Conservation (phyloP, 2,329 filamentous ascomycete genomes). For the Fusarium pseudocircinatum region DNA sequence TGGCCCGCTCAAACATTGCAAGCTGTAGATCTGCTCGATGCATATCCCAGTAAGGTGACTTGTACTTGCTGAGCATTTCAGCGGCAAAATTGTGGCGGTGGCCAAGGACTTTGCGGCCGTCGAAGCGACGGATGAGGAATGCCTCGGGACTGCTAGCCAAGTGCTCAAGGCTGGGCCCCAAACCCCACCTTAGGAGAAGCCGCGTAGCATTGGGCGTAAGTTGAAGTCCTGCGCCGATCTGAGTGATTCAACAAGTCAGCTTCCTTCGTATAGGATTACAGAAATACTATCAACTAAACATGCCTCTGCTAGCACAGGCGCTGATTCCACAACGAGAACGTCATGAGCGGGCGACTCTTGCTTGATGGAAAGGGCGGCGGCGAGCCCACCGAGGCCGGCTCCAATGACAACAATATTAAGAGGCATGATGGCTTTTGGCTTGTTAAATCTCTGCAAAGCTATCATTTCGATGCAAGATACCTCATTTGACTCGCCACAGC, state of each 20-base stretch:
- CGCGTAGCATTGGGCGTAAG: neutral
- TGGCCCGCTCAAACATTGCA: neutral
- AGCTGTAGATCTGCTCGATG: constrained; percentile 16
- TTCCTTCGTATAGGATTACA: neutral
- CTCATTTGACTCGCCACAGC: neutral
- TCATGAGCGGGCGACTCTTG: constrained; percentile 1
- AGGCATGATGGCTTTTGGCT: neutral
- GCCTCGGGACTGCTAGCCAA: constrained; percentile 3
- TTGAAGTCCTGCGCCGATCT: neutral
- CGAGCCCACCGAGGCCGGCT: neutral
- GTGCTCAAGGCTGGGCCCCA: neutral
- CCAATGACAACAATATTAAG: constrained; percentile 10
- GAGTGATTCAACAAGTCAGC: neutral
- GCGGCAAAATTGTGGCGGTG: neutral
- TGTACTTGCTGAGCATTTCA: constrained; percentile 8
- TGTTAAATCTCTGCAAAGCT: neutral
- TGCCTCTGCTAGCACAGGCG: neutral
- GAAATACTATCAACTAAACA: neutral
- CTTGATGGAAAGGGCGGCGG: constrained; percentile 10
- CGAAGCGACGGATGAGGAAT: constrained; percentile 6
- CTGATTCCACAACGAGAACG: constrained; percentile 1
- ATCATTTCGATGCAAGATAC: neutral
- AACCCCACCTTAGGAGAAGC: neutral
- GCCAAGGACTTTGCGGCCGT: constrained; percentile 3
- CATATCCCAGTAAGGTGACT: constrained; percentile 5